A percentile compares a stretch with the other conserved stretches of the same genome.
phyloP scores from a whole-genome alignment of 176 grass and related monocot species.

The Phoenix dactylifera region DNA sequence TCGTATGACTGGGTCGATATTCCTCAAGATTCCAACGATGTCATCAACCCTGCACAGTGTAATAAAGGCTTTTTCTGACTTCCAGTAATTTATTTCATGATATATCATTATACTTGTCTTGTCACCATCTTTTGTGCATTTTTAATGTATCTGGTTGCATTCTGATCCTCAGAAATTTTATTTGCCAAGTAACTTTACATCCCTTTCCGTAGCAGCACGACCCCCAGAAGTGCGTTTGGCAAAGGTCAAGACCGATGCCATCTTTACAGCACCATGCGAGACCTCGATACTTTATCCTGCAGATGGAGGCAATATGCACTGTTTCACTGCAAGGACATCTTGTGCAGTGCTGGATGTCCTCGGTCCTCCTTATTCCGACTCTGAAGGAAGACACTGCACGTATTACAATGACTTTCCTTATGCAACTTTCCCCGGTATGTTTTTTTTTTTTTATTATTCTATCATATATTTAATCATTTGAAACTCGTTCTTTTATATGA shows the following conservation, averaged over 20 bases:
- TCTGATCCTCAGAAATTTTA: neutral
- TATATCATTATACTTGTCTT: too few species aligned
- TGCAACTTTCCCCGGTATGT: conserved; percentile 31
- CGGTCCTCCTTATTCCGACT: conserved; percentile 48
- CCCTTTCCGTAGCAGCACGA: conserved; percentile 15
- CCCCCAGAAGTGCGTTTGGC: conserved; percentile 37
- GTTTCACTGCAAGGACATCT: conserved; percentile 46
- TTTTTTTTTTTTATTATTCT: neutral
- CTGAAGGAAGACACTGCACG: conserved; percentile 42
- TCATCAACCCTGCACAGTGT: neutral
- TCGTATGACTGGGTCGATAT: conserved; percentile 59
- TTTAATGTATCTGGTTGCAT: neutral
- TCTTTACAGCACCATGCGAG: conserved; percentile 51
- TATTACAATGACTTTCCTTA: conserved; percentile 36
- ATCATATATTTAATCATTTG: neutral
- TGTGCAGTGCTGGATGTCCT: conserved; percentile 69
- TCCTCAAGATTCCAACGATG: conserved; percentile 13
- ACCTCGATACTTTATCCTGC: conserved; percentile 42
- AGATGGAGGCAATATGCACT: conserved; percentile 58
- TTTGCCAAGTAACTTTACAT: conserved; percentile 4
- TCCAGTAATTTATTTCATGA: too few species aligned
- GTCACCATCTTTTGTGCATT: too few species aligned
- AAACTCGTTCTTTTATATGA: neutral
- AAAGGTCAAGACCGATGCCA: conserved; percentile 39
- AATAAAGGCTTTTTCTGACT: neutral